Percentiles rank a stretch among this genome's conserved stretches.
phyloP scores from a whole-genome alignment of 306 rosid genomes.

The Vicia villosa region DNA sequence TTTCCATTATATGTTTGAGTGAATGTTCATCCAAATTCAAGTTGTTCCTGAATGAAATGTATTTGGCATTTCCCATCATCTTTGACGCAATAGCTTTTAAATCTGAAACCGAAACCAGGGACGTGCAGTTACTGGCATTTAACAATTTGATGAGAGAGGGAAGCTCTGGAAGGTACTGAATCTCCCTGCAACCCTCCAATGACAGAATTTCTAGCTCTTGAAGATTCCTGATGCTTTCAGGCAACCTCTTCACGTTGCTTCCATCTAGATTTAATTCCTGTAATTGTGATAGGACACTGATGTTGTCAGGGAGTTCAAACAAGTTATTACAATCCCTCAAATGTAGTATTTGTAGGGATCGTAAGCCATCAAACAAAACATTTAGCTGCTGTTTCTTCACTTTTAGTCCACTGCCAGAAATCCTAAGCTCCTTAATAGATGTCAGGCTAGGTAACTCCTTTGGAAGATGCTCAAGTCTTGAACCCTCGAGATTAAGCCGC shows the following conservation, averaged over 20 bases:
- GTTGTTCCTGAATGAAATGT: slow-evolving; percentile 9
- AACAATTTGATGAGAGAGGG: slow-evolving; percentile 11
- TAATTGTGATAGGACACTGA: not conserved
- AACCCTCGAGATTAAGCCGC: slow-evolving; percentile 2
- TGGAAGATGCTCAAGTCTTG: not conserved
- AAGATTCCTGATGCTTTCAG: slow-evolving; percentile 28
- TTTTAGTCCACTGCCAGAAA: not conserved
- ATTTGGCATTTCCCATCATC: not conserved
- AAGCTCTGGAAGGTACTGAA: slow-evolving; percentile 38
- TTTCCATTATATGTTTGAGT: not conserved
- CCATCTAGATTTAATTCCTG: not conserved
- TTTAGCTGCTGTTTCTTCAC: not conserved
- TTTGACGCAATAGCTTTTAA: not conserved
- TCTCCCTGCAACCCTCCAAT: not conserved
- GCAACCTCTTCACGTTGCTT: slow-evolving; percentile 26
- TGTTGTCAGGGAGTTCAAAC: slow-evolving; percentile 19
- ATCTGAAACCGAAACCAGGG: slow-evolving; percentile 4
- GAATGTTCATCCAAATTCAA: not conserved
- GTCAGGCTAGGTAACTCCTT: not conserved
- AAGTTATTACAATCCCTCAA: not conserved
- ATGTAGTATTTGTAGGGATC: not conserved
- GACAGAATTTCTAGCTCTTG: not conserved
- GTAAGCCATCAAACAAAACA: slow-evolving; percentile 4
- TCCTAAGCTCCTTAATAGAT: not conserved
- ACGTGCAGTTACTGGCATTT: slow-evolving; percentile 18